Percentiles rank a stretch among this genome's conserved stretches.
Conservation (phyloP, 441 rosid species). For the Adansonia madagascariensis region DNA sequence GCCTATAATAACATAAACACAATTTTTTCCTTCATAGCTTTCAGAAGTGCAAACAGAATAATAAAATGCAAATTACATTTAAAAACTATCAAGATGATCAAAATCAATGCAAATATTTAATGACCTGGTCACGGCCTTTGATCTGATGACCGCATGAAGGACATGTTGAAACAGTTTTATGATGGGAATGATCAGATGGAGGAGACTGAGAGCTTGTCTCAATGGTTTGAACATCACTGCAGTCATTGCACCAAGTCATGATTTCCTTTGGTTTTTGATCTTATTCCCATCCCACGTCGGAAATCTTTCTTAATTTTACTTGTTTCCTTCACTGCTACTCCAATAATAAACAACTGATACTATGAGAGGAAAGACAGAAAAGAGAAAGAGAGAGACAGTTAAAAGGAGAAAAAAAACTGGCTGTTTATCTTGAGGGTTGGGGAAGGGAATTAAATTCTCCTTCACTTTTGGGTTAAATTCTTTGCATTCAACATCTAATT, state of each 20-base stretch:
- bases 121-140: constrained; percentile 67
- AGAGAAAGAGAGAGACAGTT: not conserved
- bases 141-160: constrained; percentile 87
- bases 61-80: no score
- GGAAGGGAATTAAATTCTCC: constrained; percentile 60
- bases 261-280: constrained; percentile 34
- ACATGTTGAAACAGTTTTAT: constrained; percentile 44
- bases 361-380: constrained; percentile 13
- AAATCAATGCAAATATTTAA: no score
- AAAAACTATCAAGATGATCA: not conserved
- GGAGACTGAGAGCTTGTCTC: constrained; percentile 45
- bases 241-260: constrained; percentile 87
- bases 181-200: constrained; percentile 28
- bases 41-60: no score
- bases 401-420: constrained; percentile 19
- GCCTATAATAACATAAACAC: constrained; percentile 31
- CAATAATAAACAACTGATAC: constrained; percentile 35
- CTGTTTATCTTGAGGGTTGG: constrained; percentile 54
- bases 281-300: constrained; percentile 44
- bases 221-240: constrained; percentile 59
- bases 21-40: no score
- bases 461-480: constrained; percentile 46
- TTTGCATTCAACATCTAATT: no score
- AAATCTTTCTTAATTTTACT: constrained; percentile 25
- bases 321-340: constrained; percentile 33